Base-by-base conservation (phyloP, 1,284 basidiomycete species). In the Rhodotorula mucilaginosa region DNA sequence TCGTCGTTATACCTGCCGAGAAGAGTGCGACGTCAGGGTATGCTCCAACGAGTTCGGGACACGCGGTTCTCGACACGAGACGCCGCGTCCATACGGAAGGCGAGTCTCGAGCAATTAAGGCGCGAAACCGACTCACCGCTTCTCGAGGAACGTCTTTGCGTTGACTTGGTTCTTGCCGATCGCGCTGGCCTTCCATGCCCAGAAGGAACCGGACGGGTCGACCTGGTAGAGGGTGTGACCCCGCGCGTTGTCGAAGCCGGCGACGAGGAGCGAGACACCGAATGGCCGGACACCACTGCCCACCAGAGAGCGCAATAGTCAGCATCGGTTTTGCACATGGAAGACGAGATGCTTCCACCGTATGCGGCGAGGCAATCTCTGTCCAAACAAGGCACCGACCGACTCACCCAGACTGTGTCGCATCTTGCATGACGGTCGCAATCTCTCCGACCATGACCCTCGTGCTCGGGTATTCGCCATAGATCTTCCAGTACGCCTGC, bases 91-190 rank as follows among this genome's bases (percentile, higher is more conserved):
- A 72, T 12, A 16, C 26, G 46, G 13, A 31, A 56, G 65, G 26
- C 4, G 46, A 0, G 60, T 23, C 39, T 8, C 23, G 29, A 39
- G 66, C 52, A 52, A 31, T 19, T 23, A 31, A 44, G 56, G 4
- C 18, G 56, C 29, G 8, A 48, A 48, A 23, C 19, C 6, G 60
- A 82, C 88, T 78, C 78, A 93, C 92, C 94, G 87, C 84, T 99
- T 99, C 84, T 99, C 97, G 76, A 99, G 83, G 83, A 99, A 99
- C 3, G 97, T 98, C 84, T 99, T 99, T 65, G 95, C 97, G 80
- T 99, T 99, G 67, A 94, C 89, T 93, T 98, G 98, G 83, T 99
- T 99, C 85, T 99, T 99, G 54, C 97, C 97, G 79, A 99, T 99
- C 21, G 97, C 97, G 80, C 92, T 96, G 19, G 97, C 97, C 83